Evolutionary conservation across 305 asterid species (phyloP), one percentile per base, ranked within the genome.

Genomic region (Fraxinus sp.): DNA sequence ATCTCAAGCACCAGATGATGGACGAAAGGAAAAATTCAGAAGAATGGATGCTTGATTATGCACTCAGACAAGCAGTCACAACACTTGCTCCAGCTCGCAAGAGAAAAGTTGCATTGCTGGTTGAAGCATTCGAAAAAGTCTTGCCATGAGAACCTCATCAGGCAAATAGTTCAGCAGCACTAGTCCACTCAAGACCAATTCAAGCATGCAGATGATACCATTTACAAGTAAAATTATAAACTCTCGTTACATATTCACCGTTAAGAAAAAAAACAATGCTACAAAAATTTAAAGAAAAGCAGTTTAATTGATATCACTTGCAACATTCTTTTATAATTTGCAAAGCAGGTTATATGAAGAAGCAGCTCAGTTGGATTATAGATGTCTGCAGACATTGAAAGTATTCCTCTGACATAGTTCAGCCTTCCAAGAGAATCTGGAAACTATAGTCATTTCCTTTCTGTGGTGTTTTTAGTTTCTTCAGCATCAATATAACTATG

Each of bases 31-130:
- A 84, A 84, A 89, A 90, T 46, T 78, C 97, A 2, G 98, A 96
- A 86, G 98, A 96, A 81, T 96, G 97, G 98, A 94, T 93, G 98
- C 87, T 96, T 0, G 99, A 96, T 82, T 88, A 87, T 41, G 98
- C 97, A 71, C 95, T 96, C 28, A 94, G 94, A 66, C 92, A 88
- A 86, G 91, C 89, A 10, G 95, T 93, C 66, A 89, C 87, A 4
- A 96, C 91, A 57, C 97, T 96, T 4, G 93, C 91, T 55, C 91
- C 92, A 28, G 95, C 92, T 22, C 93, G 97, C 16, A 93, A 92
- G 89, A 94, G 88, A 77, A 96, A 92, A 85, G 99, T 94, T 13
- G 90, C 93, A 0, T 81, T 94, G 79, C 92, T 96, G 5, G 98
- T 96, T 64, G 97, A 92, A 90, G 99, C 98, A 32, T 94, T 96